Percentiles rank a stretch among this genome's conserved stretches.
Conservation (phyloP, 106 monocot species). For the Narthecium ossifragum region DNA sequence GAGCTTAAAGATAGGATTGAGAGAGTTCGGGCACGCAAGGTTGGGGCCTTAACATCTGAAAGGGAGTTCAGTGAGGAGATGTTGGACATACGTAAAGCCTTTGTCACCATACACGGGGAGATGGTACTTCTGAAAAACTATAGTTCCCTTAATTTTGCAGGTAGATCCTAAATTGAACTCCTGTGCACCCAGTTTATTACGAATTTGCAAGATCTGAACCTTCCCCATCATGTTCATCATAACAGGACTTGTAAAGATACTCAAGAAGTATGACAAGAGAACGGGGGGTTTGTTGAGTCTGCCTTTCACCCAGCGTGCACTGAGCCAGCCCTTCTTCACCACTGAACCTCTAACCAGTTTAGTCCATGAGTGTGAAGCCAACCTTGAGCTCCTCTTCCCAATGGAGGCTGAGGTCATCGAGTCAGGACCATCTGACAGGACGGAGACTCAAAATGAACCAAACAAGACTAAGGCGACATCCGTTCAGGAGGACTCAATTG, state of each 20-base stretch:
- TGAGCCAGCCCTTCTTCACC: constrained; percentile 86
- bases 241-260: constrained; percentile 82
- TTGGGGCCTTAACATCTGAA: constrained; percentile 40
- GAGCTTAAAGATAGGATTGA: constrained; percentile 90
- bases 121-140: constrained; percentile 97
- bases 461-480: constrained; percentile 16
- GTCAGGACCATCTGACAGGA: constrained; percentile 15
- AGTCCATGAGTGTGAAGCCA: constrained; percentile 80
- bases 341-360: constrained; percentile 74
- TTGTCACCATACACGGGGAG: constrained; percentile 94
- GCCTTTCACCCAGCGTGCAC: constrained; percentile 77
- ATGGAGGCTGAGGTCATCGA: constrained; percentile 69
- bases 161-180: too few relatives aligned
- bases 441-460: background rate
- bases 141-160: constrained; percentile 94
- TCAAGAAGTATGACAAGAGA: constrained; percentile 96
- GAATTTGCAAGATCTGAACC: too few relatives aligned
- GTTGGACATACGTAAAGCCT: constrained; percentile 80
- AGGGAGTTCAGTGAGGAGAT: constrained; percentile 73
- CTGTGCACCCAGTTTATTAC: too few relatives aligned
- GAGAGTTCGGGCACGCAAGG: constrained; percentile 31
- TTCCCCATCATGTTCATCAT: background rate
- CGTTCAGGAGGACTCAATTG: constrained; percentile 32
- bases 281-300: constrained; percentile 70
- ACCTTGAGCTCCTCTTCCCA: constrained; percentile 85